phyloP scores from a whole-genome alignment of 495 filamentous ascomycete species.

The Hypoxylon trugodes region DNA sequence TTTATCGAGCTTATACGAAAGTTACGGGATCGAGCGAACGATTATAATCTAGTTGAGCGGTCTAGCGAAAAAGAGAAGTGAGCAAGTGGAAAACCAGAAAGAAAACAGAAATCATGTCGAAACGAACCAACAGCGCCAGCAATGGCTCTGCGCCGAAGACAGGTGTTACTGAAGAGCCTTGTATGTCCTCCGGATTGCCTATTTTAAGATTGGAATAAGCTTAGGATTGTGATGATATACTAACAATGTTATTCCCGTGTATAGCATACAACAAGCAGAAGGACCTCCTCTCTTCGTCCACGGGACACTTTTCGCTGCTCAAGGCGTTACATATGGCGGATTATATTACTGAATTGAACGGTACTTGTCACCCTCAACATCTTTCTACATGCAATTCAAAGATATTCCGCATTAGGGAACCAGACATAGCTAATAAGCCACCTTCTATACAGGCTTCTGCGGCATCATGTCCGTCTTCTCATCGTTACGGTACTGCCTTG shows the following conservation, averaged over 20 bases:
- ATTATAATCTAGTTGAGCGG: background rate
- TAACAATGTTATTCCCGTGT: constrained; percentile 7
- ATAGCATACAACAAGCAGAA: constrained; percentile 85
- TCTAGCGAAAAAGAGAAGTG: constrained; percentile 5
- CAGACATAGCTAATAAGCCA: constrained; percentile 8
- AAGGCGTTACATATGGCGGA: constrained; percentile 94
- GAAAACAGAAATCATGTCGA: constrained; percentile 53
- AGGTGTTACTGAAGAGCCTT: constrained; percentile 35
- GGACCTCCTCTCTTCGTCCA: constrained; percentile 75
- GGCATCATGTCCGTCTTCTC: constrained; percentile 95
- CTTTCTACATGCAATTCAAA: background rate
- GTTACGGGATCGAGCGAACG: background rate
- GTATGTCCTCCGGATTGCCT: constrained; percentile 37
- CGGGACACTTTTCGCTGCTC: constrained; percentile 73
- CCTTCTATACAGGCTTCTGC: constrained; percentile 67
- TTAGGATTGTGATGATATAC: background rate
- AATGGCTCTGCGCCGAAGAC: constrained; percentile 52
- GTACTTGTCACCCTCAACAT: constrained; percentile 62
- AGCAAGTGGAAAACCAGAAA: no score
- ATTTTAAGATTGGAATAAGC: background rate
- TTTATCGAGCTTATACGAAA: background rate
- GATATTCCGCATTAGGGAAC: background rate
- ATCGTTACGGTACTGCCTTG: constrained; percentile 91
- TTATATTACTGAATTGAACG: constrained; percentile 94
- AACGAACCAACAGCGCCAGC: constrained; percentile 53